Conservation (phyloP, 805 yeast species). For the Candida orba region DNA sequence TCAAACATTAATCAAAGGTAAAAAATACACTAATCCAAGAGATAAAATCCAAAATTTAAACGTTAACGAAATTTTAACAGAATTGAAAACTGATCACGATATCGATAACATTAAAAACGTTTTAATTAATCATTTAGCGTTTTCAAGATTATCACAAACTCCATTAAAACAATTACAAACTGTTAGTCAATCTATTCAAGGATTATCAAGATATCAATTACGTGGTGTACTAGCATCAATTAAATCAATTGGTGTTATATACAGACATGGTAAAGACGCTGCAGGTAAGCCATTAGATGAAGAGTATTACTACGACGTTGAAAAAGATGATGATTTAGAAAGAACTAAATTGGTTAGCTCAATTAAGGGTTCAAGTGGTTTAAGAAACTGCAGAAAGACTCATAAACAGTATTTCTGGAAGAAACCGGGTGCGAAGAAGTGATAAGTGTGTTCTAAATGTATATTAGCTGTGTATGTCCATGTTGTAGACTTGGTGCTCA, state of each 20-base stretch:
- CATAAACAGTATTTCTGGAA: slow-evolving; percentile 70
- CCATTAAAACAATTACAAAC: slow-evolving; percentile 67
- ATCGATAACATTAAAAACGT: slow-evolving; percentile 53
- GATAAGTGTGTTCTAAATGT: not conserved
- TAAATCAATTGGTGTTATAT: slow-evolving; percentile 76
- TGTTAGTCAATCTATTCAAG: slow-evolving; percentile 50
- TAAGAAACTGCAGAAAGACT: slow-evolving; percentile 85
- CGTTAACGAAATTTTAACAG: slow-evolving; percentile 23
- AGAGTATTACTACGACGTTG: slow-evolving; percentile 87
- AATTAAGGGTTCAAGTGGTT: slow-evolving; percentile 70
- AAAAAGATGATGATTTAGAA: slow-evolving; percentile 64
- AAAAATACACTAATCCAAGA: slow-evolving; percentile 11
- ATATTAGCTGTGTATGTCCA: not conserved
- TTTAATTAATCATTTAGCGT: slow-evolving; percentile 79
- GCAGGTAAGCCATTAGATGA: slow-evolving; percentile 93
- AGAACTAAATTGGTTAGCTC: slow-evolving; percentile 67
- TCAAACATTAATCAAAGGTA: slow-evolving; percentile 1
- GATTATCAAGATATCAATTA: slow-evolving; percentile 37
- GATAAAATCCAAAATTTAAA: slow-evolving; percentile 25
- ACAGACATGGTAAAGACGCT: slow-evolving; percentile 89
- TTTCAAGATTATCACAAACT: slow-evolving; percentile 79
- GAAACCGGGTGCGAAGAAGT: slow-evolving; percentile 29
- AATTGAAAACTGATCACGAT: slow-evolving; percentile 27
- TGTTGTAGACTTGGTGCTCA: not conserved
- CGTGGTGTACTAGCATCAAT: slow-evolving; percentile 38